A percentile compares a stretch with the other conserved stretches of the same genome.
These are phyloP conservation scores for Haematococcus sp. DNA, from an alignment of 139 green algal genomes.

Conservation along the genomic window DNA sequence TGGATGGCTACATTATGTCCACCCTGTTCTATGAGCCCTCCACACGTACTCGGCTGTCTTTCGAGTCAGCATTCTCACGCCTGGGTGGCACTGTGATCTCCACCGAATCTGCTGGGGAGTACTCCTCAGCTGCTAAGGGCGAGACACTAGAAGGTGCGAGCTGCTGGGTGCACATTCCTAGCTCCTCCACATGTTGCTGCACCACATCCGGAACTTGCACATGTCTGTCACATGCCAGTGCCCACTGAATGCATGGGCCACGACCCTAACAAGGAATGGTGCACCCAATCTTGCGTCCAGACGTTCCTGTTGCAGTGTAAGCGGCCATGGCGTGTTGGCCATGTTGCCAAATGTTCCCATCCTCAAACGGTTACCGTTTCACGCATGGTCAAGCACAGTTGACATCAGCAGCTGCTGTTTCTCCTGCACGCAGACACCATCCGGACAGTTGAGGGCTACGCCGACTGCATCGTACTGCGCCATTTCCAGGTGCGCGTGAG, in stretches of 20 bases:
- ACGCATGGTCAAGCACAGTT: no score
- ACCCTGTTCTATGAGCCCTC: slow-evolving; percentile 99
- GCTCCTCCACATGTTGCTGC: no score
- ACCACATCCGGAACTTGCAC: no score
- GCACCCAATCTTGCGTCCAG: no score
- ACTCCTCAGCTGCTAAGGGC: slow-evolving; percentile 96
- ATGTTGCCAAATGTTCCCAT: no score
- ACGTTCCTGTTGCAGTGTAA: no score
- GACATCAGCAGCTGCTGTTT: no score
- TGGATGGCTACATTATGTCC: slow-evolving; percentile 92
- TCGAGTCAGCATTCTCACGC: slow-evolving; percentile 92
- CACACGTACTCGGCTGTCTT: slow-evolving; percentile 95
- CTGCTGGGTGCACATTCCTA: background rate
- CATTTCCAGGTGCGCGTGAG: slow-evolving; percentile 72
- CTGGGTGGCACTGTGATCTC: slow-evolving; percentile 93
- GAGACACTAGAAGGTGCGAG: slow-evolving; percentile 93
- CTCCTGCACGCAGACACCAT: slow-evolving; percentile 88
- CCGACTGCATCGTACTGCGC: slow-evolving; percentile 94
- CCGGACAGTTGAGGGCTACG: slow-evolving; percentile 93
- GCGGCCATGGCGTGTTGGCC: no score
- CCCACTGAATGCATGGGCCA: background rate
- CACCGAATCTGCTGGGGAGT: slow-evolving; percentile 95
- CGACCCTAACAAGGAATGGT: background rate
- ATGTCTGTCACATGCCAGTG: background rate
- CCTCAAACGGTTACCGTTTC: no score